Evolutionary conservation across 2,329 filamentous ascomycete genomes (phyloP).

Genomic region (Ophiosphaerella narmari): DNA sequence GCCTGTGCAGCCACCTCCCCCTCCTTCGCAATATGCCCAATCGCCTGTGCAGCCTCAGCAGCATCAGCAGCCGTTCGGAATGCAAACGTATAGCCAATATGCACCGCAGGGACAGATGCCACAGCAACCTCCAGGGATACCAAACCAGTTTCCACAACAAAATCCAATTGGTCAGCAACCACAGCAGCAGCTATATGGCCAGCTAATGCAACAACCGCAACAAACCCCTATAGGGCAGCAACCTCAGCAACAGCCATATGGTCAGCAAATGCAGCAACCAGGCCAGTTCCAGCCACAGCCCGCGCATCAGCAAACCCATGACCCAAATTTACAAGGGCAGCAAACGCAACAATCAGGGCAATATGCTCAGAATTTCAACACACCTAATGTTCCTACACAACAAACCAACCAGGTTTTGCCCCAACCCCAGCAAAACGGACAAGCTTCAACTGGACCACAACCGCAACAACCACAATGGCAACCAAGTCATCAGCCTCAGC

Average conservation of each 20-base stretch:
- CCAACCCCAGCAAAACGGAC: slow-evolving; percentile 19
- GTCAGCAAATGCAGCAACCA: slow-evolving; percentile 12
- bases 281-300: slow-evolving; percentile 22
- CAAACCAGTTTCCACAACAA: slow-evolving; percentile 19
- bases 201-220: slow-evolving; percentile 2
- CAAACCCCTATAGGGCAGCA: not conserved
- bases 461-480: slow-evolving; percentile 27
- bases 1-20: slow-evolving; percentile 8
- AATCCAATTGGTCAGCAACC: too few species aligned
- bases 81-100: slow-evolving; percentile 17
- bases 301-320: slow-evolving; percentile 5
- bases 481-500: slow-evolving; percentile 31
- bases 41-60: slow-evolving; percentile 17
- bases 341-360: slow-evolving; percentile 9
- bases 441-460: slow-evolving; percentile 3
- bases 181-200: slow-evolving; percentile 18
- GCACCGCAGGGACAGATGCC: slow-evolving; percentile 11
- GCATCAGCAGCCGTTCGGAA: slow-evolving; percentile 19
- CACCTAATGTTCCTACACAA: too few species aligned
- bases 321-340: slow-evolving; percentile 11
- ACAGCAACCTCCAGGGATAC: slow-evolving; percentile 14
- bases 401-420: slow-evolving; percentile 19
- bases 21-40: slow-evolving; percentile 2
- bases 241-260: slow-evolving; percentile 17
- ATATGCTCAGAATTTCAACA: slow-evolving; percentile 10